phyloP scores from a whole-genome alignment of 306 rosid species.

The Adenanthera pavonina region DNA sequence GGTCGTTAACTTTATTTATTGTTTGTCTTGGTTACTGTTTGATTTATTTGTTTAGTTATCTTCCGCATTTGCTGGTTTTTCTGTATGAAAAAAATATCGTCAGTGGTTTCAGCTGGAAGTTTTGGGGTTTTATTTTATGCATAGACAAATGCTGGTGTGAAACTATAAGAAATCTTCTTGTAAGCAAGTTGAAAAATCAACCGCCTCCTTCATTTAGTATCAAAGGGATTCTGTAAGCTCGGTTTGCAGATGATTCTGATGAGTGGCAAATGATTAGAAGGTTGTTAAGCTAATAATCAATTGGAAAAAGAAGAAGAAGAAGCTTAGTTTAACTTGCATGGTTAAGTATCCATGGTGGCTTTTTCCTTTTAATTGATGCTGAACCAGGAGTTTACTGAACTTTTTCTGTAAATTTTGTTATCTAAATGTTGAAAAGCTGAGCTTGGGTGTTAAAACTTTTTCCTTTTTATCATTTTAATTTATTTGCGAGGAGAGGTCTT shows the following conservation, averaged over 20 bases:
- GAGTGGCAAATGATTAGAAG: neutral
- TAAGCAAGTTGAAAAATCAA: neutral
- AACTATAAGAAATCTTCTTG: neutral
- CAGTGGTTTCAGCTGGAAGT: neutral
- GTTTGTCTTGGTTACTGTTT: neutral
- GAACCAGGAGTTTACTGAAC: neutral
- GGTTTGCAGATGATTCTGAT: slow-evolving; percentile 1
- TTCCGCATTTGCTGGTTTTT: neutral
- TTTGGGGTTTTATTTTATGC: neutral
- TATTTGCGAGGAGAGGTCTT: neutral
- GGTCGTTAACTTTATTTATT: neutral
- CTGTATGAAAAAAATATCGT: neutral
- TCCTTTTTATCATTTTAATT: neutral
- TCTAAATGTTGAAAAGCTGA: neutral
- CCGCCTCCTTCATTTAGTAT: neutral
- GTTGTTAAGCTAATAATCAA: neutral
- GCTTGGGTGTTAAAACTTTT: neutral
- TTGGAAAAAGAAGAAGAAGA: neutral
- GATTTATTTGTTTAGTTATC: neutral
- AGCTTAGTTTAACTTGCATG: neutral
- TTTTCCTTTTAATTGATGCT: slow-evolving; percentile 3
- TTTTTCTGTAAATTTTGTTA: neutral
- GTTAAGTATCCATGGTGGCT: neutral
- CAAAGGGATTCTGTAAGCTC: neutral
- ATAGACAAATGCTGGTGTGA: neutral